These are phyloP conservation scores for Stachybotrys chlorohalonatus DNA, from an alignment of 2,329 filamentous ascomycete genomes.

Conservation along the genomic window DNA sequence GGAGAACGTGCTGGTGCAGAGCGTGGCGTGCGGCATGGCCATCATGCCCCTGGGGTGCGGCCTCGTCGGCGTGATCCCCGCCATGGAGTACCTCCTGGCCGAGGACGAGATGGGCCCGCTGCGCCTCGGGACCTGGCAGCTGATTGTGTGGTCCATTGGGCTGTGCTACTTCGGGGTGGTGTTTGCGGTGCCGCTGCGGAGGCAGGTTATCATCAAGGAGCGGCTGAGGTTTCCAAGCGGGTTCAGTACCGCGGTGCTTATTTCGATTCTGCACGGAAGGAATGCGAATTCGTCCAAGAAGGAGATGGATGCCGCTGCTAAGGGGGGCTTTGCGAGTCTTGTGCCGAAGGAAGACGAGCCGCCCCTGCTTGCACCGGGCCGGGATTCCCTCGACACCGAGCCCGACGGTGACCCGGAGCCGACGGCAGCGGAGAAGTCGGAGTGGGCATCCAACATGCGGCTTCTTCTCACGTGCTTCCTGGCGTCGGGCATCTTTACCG, in stretches of 20 bases:
- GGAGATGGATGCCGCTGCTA: constrained; percentile 23
- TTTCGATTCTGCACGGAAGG: constrained; percentile 74
- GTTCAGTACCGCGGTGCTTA: constrained; percentile 90
- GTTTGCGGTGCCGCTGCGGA: constrained; percentile 85
- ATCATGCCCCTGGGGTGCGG: constrained; percentile 95
- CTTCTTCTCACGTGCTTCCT: constrained; percentile 48
- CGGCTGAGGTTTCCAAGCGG: constrained; percentile 91
- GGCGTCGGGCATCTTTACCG: constrained; percentile 58
- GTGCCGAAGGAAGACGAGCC: constrained; percentile 20
- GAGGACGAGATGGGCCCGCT: constrained; percentile 72
- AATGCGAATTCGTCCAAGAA: constrained; percentile 22
- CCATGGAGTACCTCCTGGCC: constrained; percentile 76
- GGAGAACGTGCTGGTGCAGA: constrained; percentile 95
- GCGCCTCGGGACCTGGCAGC: constrained; percentile 60
- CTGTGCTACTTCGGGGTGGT: constrained; percentile 96
- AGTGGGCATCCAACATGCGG: constrained; percentile 40
- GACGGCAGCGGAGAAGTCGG: constrained; percentile 21
- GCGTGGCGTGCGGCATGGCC: constrained; percentile 87
- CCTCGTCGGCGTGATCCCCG: constrained; percentile 90
- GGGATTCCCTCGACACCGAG: constrained; percentile 14
- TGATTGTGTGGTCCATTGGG: constrained; percentile 85
- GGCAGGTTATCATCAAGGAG: constrained; percentile 87
- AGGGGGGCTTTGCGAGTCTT: constrained; percentile 33
- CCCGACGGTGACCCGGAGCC: constrained; percentile 21
- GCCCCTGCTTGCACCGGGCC: constrained; percentile 4